A percentile compares a stretch with the other conserved stretches of the same genome.
Conservation (phyloP, 441 rosid genomes). For the Syzygium malaccense region DNA sequence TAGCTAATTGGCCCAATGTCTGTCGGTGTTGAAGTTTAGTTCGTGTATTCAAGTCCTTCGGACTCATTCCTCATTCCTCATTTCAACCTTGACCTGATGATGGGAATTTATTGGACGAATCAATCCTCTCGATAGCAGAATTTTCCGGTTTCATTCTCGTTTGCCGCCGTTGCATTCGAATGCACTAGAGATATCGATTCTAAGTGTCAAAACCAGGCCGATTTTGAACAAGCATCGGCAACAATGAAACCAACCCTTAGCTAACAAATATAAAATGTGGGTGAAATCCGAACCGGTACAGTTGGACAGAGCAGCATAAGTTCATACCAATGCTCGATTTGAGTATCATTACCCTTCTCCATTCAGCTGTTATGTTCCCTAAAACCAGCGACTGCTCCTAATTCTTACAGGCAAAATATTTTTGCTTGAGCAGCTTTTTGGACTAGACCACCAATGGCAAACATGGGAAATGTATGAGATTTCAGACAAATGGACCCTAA, state of each 20-base stretch:
- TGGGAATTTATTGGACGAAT: neutral
- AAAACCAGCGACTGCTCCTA: neutral
- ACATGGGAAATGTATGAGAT: neutral
- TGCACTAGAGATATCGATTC: neutral
- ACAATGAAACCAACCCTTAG: neutral
- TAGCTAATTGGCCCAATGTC: neutral
- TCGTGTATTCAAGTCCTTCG: neutral
- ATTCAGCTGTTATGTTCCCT: neutral
- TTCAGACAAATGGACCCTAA: neutral
- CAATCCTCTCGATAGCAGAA: neutral
- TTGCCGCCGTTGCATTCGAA: neutral
- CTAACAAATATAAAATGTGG: neutral
- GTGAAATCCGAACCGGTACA: neutral
- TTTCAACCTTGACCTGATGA: neutral
- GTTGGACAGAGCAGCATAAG: neutral
- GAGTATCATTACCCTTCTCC: neutral
- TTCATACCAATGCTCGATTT: neutral
- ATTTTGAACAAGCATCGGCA: neutral
- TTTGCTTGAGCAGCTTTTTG: neutral
- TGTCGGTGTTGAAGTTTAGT: neutral
- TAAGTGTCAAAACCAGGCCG: neutral
- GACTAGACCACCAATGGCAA: neutral
- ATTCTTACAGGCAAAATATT: neutral
- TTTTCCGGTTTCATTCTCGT: neutral
- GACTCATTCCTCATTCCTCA: neutral